These are phyloP conservation scores for Lactarius evosmus DNA, from an alignment of 768 basidiomycete species.

Conservation along the genomic window DNA sequence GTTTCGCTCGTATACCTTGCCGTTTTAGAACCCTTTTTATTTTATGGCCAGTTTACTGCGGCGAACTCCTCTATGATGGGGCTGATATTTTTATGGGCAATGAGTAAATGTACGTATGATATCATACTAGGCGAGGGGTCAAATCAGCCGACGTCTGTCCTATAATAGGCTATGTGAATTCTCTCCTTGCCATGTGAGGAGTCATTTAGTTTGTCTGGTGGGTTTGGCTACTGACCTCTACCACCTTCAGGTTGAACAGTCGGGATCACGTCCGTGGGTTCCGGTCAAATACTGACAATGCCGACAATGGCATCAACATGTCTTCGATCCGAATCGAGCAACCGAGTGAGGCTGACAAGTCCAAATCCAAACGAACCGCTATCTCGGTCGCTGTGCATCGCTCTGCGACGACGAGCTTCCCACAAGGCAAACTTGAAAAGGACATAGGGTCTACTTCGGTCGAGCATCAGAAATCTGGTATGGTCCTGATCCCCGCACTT, in stretches of 20 bases:
- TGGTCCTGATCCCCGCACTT: background rate
- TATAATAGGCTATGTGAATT: slow-evolving; percentile 50
- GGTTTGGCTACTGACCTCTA: background rate
- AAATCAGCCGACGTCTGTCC: slow-evolving; percentile 7
- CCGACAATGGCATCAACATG: background rate
- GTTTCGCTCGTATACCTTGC: background rate
- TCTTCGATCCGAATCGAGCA: background rate
- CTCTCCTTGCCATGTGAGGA: slow-evolving; percentile 48
- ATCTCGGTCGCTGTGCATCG: background rate
- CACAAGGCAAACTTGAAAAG: background rate
- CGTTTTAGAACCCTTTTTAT: background rate
- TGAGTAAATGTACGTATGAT: slow-evolving; percentile 46
- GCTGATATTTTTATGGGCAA: slow-evolving; percentile 50
- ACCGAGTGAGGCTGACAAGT: background rate
- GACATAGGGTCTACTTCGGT: background rate
- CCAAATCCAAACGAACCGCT: background rate
- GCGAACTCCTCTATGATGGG: slow-evolving; percentile 49
- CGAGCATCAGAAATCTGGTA: background rate
- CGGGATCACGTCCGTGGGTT: slow-evolving; percentile 8
- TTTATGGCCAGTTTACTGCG: slow-evolving; percentile 21
- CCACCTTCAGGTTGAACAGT: slow-evolving; percentile 14
- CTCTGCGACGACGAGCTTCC: background rate
- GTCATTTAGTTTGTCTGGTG: background rate
- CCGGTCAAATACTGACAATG: background rate
- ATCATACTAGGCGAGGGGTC: background rate